Conservation (phyloP, 495 filamentous ascomycete genomes). For the Daldinia vernicosa region DNA sequence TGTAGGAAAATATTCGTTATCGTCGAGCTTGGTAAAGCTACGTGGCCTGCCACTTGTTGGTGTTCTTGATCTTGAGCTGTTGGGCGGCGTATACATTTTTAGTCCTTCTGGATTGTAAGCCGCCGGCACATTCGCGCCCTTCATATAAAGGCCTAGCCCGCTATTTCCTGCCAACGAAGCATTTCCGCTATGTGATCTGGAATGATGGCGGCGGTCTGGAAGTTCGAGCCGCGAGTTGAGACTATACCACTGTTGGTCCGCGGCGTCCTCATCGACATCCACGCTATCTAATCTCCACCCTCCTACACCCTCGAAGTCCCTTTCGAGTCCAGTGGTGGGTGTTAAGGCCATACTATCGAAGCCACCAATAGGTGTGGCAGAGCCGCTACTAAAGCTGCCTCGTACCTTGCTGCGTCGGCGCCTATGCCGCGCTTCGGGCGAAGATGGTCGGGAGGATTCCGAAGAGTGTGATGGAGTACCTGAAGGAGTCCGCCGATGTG, state of each 20-base stretch:
- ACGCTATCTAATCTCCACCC: constrained; percentile 69
- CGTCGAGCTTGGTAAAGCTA: constrained; percentile 36
- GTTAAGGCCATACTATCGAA: constrained; percentile 49
- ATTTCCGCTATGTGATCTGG: constrained; percentile 50
- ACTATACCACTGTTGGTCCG: constrained; percentile 73
- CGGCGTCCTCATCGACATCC: constrained; percentile 56
- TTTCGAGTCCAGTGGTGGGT: constrained; percentile 57
- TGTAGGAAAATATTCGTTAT: constrained; percentile 42
- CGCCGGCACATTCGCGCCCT: constrained; percentile 16
- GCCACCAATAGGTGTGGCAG: constrained; percentile 47
- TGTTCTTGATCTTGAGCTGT: constrained; percentile 51
- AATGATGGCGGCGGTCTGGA: constrained; percentile 55
- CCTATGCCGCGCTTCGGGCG: constrained; percentile 46
- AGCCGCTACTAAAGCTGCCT: constrained; percentile 50
- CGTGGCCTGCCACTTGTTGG: constrained; percentile 42
- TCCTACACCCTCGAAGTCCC: constrained; percentile 88
- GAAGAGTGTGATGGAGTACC: constrained; percentile 2
- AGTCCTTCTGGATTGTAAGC: constrained; percentile 33
- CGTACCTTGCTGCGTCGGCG: constrained; percentile 44
- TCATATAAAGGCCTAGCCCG: constrained; percentile 44
- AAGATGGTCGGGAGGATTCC: constrained; percentile 27
- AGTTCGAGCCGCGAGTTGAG: constrained; percentile 79
- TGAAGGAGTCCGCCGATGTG: constrained; percentile 24
- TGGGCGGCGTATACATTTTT: constrained; percentile 42
- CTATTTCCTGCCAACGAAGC: constrained; percentile 33